phyloP scores from a whole-genome alignment of 2,329 filamentous ascomycete species.

The Trichoderma citrinoviride region DNA sequence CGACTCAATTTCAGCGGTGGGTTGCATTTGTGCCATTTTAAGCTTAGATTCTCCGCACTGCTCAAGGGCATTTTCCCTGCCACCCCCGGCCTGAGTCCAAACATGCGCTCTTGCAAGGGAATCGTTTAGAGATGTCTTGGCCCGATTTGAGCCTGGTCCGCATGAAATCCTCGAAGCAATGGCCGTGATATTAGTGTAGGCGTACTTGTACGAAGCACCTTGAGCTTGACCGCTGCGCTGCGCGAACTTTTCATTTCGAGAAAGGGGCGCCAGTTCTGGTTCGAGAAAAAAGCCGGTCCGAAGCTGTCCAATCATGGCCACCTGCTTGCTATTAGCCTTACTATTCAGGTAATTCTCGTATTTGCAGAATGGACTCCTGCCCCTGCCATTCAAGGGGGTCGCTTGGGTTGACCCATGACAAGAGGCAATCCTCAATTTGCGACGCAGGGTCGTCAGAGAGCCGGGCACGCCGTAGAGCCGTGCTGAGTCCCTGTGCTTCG shows the following conservation, averaged over 20 bases:
- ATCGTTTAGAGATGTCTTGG: conserved; percentile 17
- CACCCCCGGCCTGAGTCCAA: conserved; percentile 1
- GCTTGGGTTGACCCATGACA: conserved; percentile 14
- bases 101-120: conserved; percentile 6
- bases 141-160: conserved; percentile 6
- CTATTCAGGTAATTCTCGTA: conserved; percentile 20
- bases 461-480: conserved; percentile 3
- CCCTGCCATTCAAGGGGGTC: conserved; percentile 10
- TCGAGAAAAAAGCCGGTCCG: not conserved
- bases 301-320: conserved; percentile 8
- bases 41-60: conserved; percentile 18
- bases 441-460: not conserved
- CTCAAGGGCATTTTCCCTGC: not conserved
- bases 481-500: not conserved
- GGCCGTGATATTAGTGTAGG: not conserved
- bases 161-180: not conserved
- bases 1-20: not conserved
- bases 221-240: conserved; percentile 11
- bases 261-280: conserved; percentile 9
- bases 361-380: conserved; percentile 5
- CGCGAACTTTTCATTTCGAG: conserved; percentile 15
- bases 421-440: conserved; percentile 9
- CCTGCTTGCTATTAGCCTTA: conserved; percentile 12
- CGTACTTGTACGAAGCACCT: not conserved
- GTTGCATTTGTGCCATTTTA: conserved; percentile 16